A percentile compares a stretch with the other conserved stretches of the same genome.
Conservation (phyloP, 139 green algal species). For the Auxenochlorella pyrenoidosa region DNA sequence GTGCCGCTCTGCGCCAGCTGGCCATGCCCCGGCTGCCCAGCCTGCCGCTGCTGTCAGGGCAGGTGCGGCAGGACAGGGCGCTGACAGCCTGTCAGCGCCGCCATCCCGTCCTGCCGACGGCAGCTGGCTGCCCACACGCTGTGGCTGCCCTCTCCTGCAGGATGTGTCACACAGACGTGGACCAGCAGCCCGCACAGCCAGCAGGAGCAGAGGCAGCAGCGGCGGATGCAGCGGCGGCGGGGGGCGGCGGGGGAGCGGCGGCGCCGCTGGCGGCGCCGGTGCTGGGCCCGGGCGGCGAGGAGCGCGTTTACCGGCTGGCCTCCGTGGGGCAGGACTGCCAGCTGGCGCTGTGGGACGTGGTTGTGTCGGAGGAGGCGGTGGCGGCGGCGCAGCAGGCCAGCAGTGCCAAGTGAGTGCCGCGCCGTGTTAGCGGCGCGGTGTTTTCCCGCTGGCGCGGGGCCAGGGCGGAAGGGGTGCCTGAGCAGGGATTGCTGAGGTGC, state of each 20-base stretch:
- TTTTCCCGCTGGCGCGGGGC: too few species aligned
- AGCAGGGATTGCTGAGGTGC: too few species aligned
- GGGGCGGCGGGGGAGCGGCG: too few species aligned
- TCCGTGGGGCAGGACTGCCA: slow-evolving; percentile 85
- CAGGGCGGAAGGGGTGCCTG: too few species aligned
- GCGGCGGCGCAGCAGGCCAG: slow-evolving; percentile 24
- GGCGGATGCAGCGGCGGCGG: neutral
- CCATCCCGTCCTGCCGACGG: neutral
- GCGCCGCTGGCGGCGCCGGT: neutral
- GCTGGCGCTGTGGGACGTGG: slow-evolving; percentile 89
- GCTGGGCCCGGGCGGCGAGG: neutral
- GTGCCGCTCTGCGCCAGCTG: too few species aligned
- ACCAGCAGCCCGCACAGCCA: neutral
- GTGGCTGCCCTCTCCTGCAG: neutral
- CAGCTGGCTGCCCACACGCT: neutral
- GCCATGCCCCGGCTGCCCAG: too few species aligned
- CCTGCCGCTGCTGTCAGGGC: neutral
- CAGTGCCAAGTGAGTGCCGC: slow-evolving; percentile 17
- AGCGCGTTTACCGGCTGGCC: slow-evolving; percentile 74
- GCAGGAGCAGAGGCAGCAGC: neutral
- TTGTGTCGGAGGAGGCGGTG: slow-evolving; percentile 56
- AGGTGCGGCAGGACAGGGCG: too few species aligned
- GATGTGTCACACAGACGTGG: neutral
- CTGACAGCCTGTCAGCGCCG: too few species aligned
- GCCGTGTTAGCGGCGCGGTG: too few species aligned